phyloP scores from a whole-genome alignment of 2,329 filamentous ascomycete species.

The Cladophialophora carrionii region DNA sequence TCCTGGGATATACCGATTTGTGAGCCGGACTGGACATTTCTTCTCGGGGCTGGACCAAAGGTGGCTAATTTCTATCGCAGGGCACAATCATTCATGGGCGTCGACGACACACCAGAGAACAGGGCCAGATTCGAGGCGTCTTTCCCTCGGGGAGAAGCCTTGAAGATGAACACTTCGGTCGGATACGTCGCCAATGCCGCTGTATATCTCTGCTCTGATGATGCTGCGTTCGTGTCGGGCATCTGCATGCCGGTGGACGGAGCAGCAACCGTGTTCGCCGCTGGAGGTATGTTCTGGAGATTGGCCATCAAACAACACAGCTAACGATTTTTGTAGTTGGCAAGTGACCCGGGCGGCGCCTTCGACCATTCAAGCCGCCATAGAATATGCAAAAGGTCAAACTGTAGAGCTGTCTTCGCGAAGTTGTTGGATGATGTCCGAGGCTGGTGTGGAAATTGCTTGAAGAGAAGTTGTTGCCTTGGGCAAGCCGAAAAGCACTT shows the following conservation, averaged over 20 bases:
- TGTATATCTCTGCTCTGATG: conserved; percentile 52
- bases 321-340: neutral
- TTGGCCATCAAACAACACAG: neutral
- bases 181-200: conserved; percentile 42
- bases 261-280: conserved; percentile 21
- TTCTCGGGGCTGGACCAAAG: neutral
- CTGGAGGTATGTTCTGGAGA: conserved; percentile 19
- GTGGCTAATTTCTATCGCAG: conserved; percentile 10
- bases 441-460: neutral
- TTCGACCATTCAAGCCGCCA: neutral
- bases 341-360: neutral
- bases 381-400: neutral
- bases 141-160: conserved; percentile 22
- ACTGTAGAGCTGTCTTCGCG: neutral
- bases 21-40: conserved; percentile 10
- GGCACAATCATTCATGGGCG: conserved; percentile 25
- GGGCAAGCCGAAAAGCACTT: neutral
- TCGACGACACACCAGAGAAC: conserved; percentile 26
- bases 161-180: conserved; percentile 19
- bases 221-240: conserved; percentile 52
- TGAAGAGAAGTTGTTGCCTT: neutral
- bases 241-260: conserved; percentile 51
- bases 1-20: conserved; percentile 27
- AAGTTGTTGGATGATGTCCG: neutral
- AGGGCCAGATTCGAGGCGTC: conserved; percentile 24